Conservation (phyloP, 1,284 basidiomycete species). For the Volvariella volvacea region DNA sequence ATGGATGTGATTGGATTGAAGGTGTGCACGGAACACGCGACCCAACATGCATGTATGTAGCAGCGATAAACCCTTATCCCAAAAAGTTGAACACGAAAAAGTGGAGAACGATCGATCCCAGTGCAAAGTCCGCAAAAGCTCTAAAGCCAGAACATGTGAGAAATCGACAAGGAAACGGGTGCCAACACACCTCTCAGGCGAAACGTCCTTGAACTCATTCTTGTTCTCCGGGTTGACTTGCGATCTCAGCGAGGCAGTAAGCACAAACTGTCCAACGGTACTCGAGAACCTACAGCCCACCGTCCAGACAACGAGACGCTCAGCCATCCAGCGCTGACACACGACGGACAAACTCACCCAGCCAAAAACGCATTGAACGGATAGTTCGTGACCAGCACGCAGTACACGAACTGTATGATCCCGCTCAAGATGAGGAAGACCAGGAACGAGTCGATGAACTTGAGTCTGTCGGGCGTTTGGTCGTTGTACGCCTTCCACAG, state of each 20-base stretch:
- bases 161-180: not conserved
- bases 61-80: constrained; percentile 25
- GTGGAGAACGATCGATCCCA: constrained; percentile 92
- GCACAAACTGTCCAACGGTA: constrained; percentile 94
- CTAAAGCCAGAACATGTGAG: constrained; percentile 35
- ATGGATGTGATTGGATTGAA: too few relatives aligned
- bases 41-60: too few relatives aligned
- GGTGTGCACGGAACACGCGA: too few relatives aligned
- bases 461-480: constrained; percentile 78
- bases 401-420: constrained; percentile 87
- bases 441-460: constrained; percentile 91
- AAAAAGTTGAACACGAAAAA: constrained; percentile 98
- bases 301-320: constrained; percentile 6
- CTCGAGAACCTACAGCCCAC: constrained; percentile 72
- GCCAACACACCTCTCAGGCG: constrained; percentile 79
- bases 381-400: constrained; percentile 86
- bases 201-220: constrained; percentile 82
- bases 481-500: constrained; percentile 76
- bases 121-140: constrained; percentile 93
- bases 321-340: not conserved
- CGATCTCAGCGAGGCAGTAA: constrained; percentile 85
- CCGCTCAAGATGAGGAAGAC: constrained; percentile 91
- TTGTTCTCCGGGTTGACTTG: constrained; percentile 89
- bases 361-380: constrained; percentile 97
- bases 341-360: constrained; percentile 68